phyloP scores from a whole-genome alignment of 768 basidiomycete species.

The Termitomyces sp. region DNA sequence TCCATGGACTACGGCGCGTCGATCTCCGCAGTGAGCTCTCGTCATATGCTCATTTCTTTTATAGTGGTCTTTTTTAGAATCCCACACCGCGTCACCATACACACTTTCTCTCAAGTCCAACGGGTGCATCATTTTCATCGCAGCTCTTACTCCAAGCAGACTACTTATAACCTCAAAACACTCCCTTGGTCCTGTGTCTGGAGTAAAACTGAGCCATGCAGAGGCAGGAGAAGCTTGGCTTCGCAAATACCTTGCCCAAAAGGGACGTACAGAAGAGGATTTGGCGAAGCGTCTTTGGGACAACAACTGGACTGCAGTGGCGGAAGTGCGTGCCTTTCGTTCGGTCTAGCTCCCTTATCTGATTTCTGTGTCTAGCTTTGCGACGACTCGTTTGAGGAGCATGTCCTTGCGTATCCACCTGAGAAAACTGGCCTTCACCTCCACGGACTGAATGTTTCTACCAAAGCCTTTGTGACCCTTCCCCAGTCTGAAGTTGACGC shows the following conservation, averaged over 20 bases:
- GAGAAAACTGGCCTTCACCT: constrained; percentile 88
- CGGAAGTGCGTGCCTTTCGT: constrained; percentile 57
- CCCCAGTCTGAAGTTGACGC: constrained; percentile 59
- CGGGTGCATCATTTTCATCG: constrained; percentile 95
- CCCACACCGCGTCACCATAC: constrained; percentile 72
- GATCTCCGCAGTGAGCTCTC: background rate
- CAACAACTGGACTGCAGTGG: constrained; percentile 82
- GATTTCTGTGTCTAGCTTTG: constrained; percentile 60
- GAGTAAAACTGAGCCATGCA: constrained; percentile 57
- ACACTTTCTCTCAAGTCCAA: constrained; percentile 90
- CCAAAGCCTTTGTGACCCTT: constrained; percentile 64
- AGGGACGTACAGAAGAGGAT: constrained; percentile 64
- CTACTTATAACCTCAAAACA: constrained; percentile 92
- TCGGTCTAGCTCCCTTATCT: background rate
- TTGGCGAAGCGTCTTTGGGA: constrained; percentile 75
- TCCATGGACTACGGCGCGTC: constrained; percentile 83
- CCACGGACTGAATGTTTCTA: constrained; percentile 80
- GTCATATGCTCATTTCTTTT: constrained; percentile 5
- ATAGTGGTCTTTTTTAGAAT: constrained; percentile 72
- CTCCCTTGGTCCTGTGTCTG: constrained; percentile 58
- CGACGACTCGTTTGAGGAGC: constrained; percentile 96
- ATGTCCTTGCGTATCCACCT: constrained; percentile 79
- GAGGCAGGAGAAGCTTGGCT: constrained; percentile 85
- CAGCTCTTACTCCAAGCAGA: constrained; percentile 68
- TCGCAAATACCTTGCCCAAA: constrained; percentile 51